A percentile compares a stretch with the other conserved stretches of the same genome.
Evolutionary conservation across 2,329 filamentous ascomycete species (phyloP).

Genomic region (Fusarium graminum): DNA sequence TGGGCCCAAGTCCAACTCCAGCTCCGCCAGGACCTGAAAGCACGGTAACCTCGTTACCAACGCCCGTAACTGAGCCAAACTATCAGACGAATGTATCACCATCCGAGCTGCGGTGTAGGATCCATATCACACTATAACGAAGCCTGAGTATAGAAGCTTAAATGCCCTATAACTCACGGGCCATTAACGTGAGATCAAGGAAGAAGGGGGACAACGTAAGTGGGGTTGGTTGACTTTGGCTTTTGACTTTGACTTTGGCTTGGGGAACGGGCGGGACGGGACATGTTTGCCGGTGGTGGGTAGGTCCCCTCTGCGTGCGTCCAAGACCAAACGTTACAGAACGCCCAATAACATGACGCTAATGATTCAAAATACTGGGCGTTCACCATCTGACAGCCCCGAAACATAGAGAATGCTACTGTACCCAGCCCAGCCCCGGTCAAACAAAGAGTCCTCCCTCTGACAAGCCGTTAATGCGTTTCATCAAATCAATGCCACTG

Average conservation of each 20-base stretch:
- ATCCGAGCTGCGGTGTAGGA: conserved; percentile 8
- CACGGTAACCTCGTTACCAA: not conserved
- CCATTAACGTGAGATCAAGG: conserved; percentile 10
- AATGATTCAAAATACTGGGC: conserved; percentile 16
- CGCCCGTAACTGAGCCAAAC: not conserved
- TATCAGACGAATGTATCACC: not conserved
- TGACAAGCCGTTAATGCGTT: conserved; percentile 19
- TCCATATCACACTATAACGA: conserved; percentile 24
- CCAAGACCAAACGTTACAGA: conserved; percentile 27
- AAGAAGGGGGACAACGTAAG: conserved; percentile 7
- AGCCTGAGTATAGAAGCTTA: conserved; percentile 12
- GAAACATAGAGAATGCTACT: conserved; percentile 29
- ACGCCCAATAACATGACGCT: conserved; percentile 31
- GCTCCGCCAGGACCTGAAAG: conserved; percentile 27
- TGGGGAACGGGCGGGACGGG: conserved; percentile 33
- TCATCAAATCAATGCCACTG: conserved; percentile 15
- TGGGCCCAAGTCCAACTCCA: conserved; percentile 5
- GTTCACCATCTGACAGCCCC: conserved; percentile 21
- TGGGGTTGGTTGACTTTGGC: conserved; percentile 15
- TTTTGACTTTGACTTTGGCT: conserved; percentile 5
- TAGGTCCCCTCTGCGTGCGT: conserved; percentile 1
- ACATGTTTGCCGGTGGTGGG: conserved; percentile 12
- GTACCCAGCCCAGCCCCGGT: conserved; percentile 9
- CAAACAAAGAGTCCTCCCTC: conserved; percentile 31
- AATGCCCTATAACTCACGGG: conserved; percentile 27